Evolutionary conservation across 2,329 filamentous ascomycete genomes (phyloP), one percentile per base, ranked within the genome.

Genomic region (Phaeosphaeria sp.): DNA sequence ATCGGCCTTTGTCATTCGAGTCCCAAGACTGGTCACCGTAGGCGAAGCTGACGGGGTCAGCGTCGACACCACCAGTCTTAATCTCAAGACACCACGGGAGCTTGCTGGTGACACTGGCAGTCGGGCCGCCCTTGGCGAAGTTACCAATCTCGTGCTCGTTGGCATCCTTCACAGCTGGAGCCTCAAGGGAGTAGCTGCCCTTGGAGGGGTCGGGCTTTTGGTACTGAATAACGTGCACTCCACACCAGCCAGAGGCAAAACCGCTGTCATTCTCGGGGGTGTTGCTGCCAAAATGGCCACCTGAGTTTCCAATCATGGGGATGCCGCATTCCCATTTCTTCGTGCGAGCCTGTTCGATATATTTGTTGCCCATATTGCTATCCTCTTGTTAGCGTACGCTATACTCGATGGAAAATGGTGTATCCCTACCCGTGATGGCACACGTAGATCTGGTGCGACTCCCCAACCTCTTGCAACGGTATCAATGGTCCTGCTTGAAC

Each of bases 251-350:
- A n/a, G 57, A 50, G 18, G n/a, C n/a, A 27, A 54, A 56, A 30
- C 54, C 57, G 3, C 33, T 25, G 25, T 51, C 46, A 27, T 58
- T 59, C 9, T 9, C 42, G 6, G 57, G 57, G 2, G 20, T 46
- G 18, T 59, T 54, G 27, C 48, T 53, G 50, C 56, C 57, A 25
- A 59, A 36, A 23, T 50, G 44, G 18, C 43, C 50, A 7, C 50
- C 50, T 15, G 39, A 46, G 18, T 54, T 60, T 44, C 57, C 53
- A 25, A 47, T 47, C 53, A 47, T 60, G 23, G 57, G 57, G 18
- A 60, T 46, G 25, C 57, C 57, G 46, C 57, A 60, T 15, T 56
- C 39, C 50, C 50, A 60, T 25, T 51, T 60, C 47, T 54, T 56
- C 0, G 44, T 50, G 20, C 57, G 57, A 17, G 49, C 27, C 3